Evolutionary conservation across 768 basidiomycete genomes (phyloP), one percentile per base, ranked within the genome.

Genomic region (Imleria badia): DNA sequence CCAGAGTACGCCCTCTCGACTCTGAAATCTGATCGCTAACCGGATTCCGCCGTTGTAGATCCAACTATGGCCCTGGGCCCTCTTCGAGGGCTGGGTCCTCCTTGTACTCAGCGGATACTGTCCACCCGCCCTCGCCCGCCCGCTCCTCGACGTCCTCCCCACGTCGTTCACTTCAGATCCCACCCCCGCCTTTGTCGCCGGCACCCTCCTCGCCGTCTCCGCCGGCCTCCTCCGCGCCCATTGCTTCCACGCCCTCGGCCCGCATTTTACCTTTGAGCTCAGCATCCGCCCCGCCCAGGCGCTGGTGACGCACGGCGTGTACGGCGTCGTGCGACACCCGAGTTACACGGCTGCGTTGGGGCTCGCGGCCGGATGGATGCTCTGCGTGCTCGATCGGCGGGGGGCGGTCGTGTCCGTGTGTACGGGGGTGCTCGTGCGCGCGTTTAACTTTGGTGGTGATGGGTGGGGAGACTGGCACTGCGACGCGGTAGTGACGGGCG

Each of bases 321-420:
- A 73, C 54, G 9, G 56, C 11, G 13, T 64, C 48, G 65, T 73
- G 5, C 64, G 72, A 1, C 72, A 73, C 54, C 72, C 72, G 6
- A 63, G 63, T 19, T 72, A 73, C 39, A 60, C 60, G 1, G 70
- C 51, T 3, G 7, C 1, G 0, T 0, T 48, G 0, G 17, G 4
- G 8, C 17, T 57, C n/a, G 17, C 12, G 7, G 0, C 54, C 0
- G 66, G 67, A 0, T 35, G 38, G 34, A 0, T 54, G 0, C 9
- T 62, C 2, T 59, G 52, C 14, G 10, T 54, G 11, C 29, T 64
- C 17, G 59, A 60, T 22, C 48, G n/a, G 6, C 26, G 23, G 3
- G 48, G 55, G 3, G 55, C 49, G 35, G 8, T 58, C 40, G 47
- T 59, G 22, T 12, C 26, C 3, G 45, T 40, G 17, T 48, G 49